A percentile compares a stretch with the other conserved stretches of the same genome.
These are phyloP conservation scores for Cnidoscolus chayamansa DNA, from an alignment of 441 rosid genomes.

Conservation along the genomic window DNA sequence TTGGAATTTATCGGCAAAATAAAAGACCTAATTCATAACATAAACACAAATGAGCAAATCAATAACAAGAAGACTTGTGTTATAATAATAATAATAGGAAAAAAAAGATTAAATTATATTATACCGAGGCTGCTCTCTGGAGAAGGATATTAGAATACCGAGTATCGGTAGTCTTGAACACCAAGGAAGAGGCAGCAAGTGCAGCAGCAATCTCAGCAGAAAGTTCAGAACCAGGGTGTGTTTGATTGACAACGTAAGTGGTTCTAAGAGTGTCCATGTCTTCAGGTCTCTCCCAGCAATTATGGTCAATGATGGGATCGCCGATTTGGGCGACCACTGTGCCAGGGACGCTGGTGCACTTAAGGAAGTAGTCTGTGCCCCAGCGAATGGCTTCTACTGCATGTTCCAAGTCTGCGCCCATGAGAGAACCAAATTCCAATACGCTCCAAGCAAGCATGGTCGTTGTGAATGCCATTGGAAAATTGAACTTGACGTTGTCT, in stretches of 20 bases:
- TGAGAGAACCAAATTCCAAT: constrained; percentile 59
- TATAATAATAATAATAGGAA: background rate
- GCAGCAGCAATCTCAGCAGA: constrained; percentile 81
- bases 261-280: constrained; percentile 81
- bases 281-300: constrained; percentile 83
- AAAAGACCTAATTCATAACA: constrained; percentile 46
- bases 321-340: constrained; percentile 82
- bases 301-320: constrained; percentile 64
- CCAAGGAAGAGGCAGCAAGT: constrained; percentile 69
- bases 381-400: constrained; percentile 60
- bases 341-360: constrained; percentile 65
- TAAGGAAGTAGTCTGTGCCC: constrained; percentile 69
- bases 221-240: constrained; percentile 69
- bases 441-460: constrained; percentile 81
- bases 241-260: constrained; percentile 58
- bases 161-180: constrained; percentile 49
- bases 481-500: constrained; percentile 74
- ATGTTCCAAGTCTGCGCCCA: constrained; percentile 55
- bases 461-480: constrained; percentile 85
- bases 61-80: background rate
- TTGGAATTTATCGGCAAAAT: constrained; percentile 56
- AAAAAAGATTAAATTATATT: background rate
- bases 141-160: constrained; percentile 55
- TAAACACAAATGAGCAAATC: background rate
- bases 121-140: constrained; percentile 36